Evolutionary conservation across 2,329 filamentous ascomycete genomes (phyloP), one percentile per base, ranked within the genome.

Genomic region (Pestalotiopsis sp.): DNA sequence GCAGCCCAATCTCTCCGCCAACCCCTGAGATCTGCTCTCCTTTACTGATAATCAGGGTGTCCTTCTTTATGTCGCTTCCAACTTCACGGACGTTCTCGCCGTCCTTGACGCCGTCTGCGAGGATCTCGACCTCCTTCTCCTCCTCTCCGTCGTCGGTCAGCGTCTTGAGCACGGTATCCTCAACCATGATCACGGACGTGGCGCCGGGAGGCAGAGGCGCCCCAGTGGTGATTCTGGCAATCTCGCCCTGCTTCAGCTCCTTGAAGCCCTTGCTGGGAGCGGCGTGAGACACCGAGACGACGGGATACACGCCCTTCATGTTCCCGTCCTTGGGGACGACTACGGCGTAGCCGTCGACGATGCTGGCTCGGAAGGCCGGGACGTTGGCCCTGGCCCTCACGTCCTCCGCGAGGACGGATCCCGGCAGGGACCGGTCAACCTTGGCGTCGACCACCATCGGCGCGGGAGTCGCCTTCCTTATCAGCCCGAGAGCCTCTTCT

Each of bases 261-360:
- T 88, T 83, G n/a, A 62, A 62, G 14, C 87, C 87, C 38, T 92
- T 88, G 0, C 91, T 88, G 0, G 94, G 89, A 17, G 93, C 88
- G 12, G 96, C 96, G 77, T 98, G 94, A 0, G 94, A 97, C 13
- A 98, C 86, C 0, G 93, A 91, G 0, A 92, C 90, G 14, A 99
- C 95, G 0, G 95, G 94, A 76, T 96, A 98, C 0, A 91, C 82
- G 0, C 95, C 95, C 74, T 92, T 93, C 63, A 93, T 87, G 63
- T 87, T 89, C 0, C 87, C 89, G 55, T 89, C 84, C 38, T 82
- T 81, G 66, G 87, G 86, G 5, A 89, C 91, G 49, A 95, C 90
- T 0, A 97, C 88, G 2, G 96, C 96, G 76, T 99, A 99, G 1
- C 96, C 96, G 79, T 99, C 96, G 0, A 99, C 96, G 55, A 98